A percentile compares a stretch with the other conserved stretches of the same genome.
Conservation (phyloP, 805 yeast species). For the Lachancea lanzarotensis region DNA sequence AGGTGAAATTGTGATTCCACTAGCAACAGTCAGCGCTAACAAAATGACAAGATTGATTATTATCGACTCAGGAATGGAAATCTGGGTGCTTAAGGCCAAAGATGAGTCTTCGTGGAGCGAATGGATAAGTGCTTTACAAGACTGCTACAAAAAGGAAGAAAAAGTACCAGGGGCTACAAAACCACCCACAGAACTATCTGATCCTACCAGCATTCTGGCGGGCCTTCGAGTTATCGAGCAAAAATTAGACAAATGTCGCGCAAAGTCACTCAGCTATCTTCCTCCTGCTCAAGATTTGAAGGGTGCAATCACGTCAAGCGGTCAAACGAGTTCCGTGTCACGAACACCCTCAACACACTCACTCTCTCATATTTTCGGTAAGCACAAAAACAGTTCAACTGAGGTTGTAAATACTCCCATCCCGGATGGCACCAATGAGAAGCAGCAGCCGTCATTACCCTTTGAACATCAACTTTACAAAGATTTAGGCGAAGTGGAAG, state of each 20-base stretch:
- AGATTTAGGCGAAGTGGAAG: slow-evolving; percentile 21
- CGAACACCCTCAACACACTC: slow-evolving; percentile 10
- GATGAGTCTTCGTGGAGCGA: slow-evolving; percentile 58
- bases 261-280: slow-evolving; percentile 20
- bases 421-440: background rate
- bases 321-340: slow-evolving; percentile 6
- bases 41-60: slow-evolving; percentile 60
- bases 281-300: background rate
- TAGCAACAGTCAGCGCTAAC: slow-evolving; percentile 78
- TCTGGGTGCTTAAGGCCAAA: slow-evolving; percentile 78
- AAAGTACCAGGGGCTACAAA: slow-evolving; percentile 4
- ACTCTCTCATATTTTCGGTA: slow-evolving; percentile 6
- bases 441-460: background rate
- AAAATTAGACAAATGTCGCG: slow-evolving; percentile 25
- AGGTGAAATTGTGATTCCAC: slow-evolving; percentile 85
- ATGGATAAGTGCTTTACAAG: slow-evolving; percentile 78
- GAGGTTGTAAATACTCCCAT: background rate
- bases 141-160: slow-evolving; percentile 22
- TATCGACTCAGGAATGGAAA: slow-evolving; percentile 91
- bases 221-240: slow-evolving; percentile 17
- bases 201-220: slow-evolving; percentile 5
- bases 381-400: slow-evolving; percentile 7
- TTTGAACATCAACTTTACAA: slow-evolving; percentile 23
- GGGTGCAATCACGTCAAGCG: background rate
- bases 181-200: background rate